Conservation (phyloP, 2,329 filamentous ascomycete genomes). For the Grosmannia serpens region DNA sequence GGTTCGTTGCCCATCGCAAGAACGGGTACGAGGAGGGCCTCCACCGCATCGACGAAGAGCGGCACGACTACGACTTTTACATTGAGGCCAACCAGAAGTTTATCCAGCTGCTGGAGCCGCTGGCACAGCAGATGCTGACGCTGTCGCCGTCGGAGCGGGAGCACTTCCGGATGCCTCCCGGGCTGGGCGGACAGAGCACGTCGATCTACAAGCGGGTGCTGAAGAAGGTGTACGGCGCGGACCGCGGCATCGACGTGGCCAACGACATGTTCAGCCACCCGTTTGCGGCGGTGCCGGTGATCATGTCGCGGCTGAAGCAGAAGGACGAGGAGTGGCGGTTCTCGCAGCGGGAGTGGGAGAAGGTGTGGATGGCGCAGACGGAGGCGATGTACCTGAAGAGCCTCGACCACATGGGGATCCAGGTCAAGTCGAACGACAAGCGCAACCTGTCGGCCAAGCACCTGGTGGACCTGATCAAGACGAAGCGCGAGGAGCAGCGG, state of each 20-base stretch:
- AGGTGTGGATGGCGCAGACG: slow-evolving; percentile 95
- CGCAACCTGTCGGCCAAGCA: slow-evolving; percentile 83
- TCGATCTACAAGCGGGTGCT: slow-evolving; percentile 95
- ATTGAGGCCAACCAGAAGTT: slow-evolving; percentile 93
- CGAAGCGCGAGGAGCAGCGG: slow-evolving; percentile 83
- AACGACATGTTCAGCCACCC: slow-evolving; percentile 77
- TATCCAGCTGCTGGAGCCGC: slow-evolving; percentile 89
- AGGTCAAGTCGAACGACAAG: slow-evolving; percentile 82
- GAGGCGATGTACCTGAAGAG: slow-evolving; percentile 92
- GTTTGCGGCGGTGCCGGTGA: slow-evolving; percentile 76
- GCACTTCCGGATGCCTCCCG: slow-evolving; percentile 67
- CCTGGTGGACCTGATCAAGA: slow-evolving; percentile 80
- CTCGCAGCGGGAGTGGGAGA: slow-evolving; percentile 91
- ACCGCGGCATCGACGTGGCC: slow-evolving; percentile 75
- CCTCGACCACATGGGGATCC: slow-evolving; percentile 90
- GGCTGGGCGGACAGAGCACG: slow-evolving; percentile 83
- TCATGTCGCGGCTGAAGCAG: slow-evolving; percentile 82
- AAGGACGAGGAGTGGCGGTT: slow-evolving; percentile 98
- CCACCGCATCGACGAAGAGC: slow-evolving; percentile 93
- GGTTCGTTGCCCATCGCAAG: slow-evolving; percentile 95
- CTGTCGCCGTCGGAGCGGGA: slow-evolving; percentile 63
- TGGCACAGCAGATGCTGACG: slow-evolving; percentile 78
- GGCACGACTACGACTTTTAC: slow-evolving; percentile 97
- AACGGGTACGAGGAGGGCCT: slow-evolving; percentile 90
- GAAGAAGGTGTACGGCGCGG: slow-evolving; percentile 89